A percentile compares a stretch with the other conserved stretches of the same genome.
phyloP scores from a whole-genome alignment of 495 filamentous ascomycete genomes.

The Terfezia boudieri region DNA sequence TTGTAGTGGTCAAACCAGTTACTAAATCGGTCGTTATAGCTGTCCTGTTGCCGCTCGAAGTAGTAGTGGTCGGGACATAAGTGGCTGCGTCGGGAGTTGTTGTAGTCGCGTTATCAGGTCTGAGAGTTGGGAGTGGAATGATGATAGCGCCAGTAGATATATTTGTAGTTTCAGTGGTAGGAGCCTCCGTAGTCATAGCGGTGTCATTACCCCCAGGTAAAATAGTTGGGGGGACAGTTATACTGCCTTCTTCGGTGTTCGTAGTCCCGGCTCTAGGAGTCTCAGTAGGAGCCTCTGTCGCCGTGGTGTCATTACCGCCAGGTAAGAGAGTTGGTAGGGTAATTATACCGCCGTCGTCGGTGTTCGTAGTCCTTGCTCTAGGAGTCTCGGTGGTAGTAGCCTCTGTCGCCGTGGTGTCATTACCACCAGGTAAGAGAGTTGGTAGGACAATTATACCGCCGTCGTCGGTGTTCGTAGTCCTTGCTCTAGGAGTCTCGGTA shows the following conservation, averaged over 20 bases:
- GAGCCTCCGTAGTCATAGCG: constrained; percentile 7
- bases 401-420: constrained; percentile 9
- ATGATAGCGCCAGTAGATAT: constrained; percentile 2
- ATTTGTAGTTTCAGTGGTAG: constrained; percentile 13
- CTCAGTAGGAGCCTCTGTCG: constrained; percentile 12
- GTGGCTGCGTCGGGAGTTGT: too few species aligned
- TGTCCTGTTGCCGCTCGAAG: too few species aligned
- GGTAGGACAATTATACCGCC: constrained; percentile 4
- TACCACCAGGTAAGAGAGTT: constrained; percentile 1
- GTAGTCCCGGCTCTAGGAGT: neutral
- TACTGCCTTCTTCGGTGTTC: constrained; percentile 2
- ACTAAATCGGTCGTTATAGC: too few species aligned
- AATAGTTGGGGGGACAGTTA: neutral
- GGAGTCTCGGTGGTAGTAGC: constrained; percentile 7
- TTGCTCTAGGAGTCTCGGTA: constrained; percentile 4
- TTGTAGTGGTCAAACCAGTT: neutral
- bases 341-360: constrained; percentile 5
- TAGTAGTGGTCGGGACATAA: too few species aligned
- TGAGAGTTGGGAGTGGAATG: too few species aligned
- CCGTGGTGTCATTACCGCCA: constrained; percentile 2
- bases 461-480: neutral
- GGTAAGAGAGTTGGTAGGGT: neutral
- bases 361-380: neutral
- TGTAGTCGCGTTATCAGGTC: too few species aligned
- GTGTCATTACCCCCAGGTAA: constrained; percentile 1